phyloP scores from a whole-genome alignment of 257 asterid genomes.

The Orobanche coerulescens region DNA sequence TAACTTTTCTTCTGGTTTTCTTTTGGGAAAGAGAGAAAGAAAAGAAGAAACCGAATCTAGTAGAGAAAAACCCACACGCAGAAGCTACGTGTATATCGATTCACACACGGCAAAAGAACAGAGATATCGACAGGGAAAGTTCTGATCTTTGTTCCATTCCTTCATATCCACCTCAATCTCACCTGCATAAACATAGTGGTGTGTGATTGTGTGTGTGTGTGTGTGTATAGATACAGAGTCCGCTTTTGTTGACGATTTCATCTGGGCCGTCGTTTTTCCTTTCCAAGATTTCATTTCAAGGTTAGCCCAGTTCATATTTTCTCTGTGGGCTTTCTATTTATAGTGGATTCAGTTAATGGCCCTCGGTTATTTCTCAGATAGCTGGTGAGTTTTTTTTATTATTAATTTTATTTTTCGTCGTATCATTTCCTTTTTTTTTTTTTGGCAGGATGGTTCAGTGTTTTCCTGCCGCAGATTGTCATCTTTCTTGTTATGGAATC shows the following conservation, averaged over 20 bases:
- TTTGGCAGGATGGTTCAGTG: constrained; percentile 21
- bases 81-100: constrained; percentile 33
- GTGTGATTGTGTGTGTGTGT: neutral
- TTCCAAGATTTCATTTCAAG: constrained; percentile 25
- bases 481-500: constrained; percentile 17
- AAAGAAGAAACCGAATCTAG: constrained; percentile 19
- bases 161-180: neutral
- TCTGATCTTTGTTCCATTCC: constrained; percentile 37
- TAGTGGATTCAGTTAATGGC: constrained; percentile 22
- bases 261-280: constrained; percentile 2
- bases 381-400: constrained; percentile 10
- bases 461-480: constrained; percentile 18
- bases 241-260: constrained; percentile 7
- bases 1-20: neutral
- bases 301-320: constrained; percentile 9
- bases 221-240: neutral
- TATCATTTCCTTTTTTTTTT: neutral
- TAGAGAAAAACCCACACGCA: constrained; percentile 19
- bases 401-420: too few species aligned
- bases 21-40: neutral
- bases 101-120: constrained; percentile 34
- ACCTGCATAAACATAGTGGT: neutral
- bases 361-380: constrained; percentile 11
- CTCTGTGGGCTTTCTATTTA: constrained; percentile 16
- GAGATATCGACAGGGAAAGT: constrained; percentile 37